phyloP scores from a whole-genome alignment of 1,284 basidiomycete species.

The Agaricales sp. region DNA sequence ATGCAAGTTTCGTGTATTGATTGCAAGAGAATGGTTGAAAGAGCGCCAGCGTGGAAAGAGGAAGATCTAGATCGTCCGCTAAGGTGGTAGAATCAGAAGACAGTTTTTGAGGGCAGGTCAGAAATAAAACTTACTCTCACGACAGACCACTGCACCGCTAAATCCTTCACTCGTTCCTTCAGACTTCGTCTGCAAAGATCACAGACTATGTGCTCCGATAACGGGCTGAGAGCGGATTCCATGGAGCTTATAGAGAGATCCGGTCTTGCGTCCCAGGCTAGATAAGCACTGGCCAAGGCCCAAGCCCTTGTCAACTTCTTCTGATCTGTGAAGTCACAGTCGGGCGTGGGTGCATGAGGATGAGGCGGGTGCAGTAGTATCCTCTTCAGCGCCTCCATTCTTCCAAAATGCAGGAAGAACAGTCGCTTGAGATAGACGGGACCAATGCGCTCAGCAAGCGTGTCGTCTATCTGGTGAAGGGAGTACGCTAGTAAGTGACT shows the following conservation, averaged over 20 bases:
- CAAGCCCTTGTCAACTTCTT: conserved; percentile 54
- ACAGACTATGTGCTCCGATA: conserved; percentile 48
- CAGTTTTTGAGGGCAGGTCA: background rate
- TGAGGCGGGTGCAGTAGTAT: conserved; percentile 48
- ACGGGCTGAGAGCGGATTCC: conserved; percentile 48
- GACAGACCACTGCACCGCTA: conserved; percentile 66
- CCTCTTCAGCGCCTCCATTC: conserved; percentile 37
- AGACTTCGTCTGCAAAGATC: conserved; percentile 51
- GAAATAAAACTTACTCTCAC: conserved; percentile 43
- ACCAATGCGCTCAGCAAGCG: conserved; percentile 47
- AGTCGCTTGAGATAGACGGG: conserved; percentile 51
- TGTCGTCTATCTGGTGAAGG: conserved; percentile 45
- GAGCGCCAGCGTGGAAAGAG: too few relatives aligned
- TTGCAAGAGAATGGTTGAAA: background rate
- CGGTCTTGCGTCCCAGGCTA: conserved; percentile 63
- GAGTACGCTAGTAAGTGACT: conserved; percentile 49
- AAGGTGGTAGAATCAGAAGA: background rate
- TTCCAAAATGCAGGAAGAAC: conserved; percentile 46
- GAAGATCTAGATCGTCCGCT: conserved; percentile 12
- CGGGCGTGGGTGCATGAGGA: conserved; percentile 45
- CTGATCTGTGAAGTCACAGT: conserved; percentile 50
- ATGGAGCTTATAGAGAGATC: conserved; percentile 50
- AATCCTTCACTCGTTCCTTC: conserved; percentile 52
- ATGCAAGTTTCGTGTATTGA: background rate
- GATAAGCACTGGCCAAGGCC: conserved; percentile 57